phyloP scores from a whole-genome alignment of 2,329 filamentous ascomycete genomes.

The Diplodia scrobiculata region DNA sequence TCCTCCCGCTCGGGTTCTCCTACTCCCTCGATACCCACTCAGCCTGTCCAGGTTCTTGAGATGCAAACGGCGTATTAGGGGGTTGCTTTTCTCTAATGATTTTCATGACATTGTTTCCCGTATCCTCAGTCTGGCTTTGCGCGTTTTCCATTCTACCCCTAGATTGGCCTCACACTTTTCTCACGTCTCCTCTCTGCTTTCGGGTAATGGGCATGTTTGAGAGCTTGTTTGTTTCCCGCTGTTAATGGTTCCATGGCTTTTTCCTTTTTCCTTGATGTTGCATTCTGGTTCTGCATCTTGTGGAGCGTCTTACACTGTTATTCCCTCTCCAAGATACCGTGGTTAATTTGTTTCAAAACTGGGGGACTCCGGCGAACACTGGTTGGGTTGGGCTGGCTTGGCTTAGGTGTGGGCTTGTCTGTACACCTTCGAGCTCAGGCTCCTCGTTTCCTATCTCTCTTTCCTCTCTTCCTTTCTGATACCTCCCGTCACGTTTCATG shows the following conservation, averaged over 20 bases:
- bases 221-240: slow-evolving; percentile 20
- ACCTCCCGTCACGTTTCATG: slow-evolving; percentile 20
- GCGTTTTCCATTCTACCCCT: slow-evolving; percentile 18
- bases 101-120: slow-evolving; percentile 25
- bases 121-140: slow-evolving; percentile 2
- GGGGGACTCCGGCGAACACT: slow-evolving; percentile 29
- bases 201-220: slow-evolving; percentile 27
- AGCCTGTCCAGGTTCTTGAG: slow-evolving; percentile 47
- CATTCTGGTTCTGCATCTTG: slow-evolving; percentile 28
- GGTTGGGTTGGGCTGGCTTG: slow-evolving; percentile 29
- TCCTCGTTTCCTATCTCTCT: slow-evolving; percentile 22
- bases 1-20: slow-evolving; percentile 50
- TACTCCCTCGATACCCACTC: slow-evolving; percentile 47
- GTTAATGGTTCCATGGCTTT: slow-evolving; percentile 26
- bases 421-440: slow-evolving; percentile 28
- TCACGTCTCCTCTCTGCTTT: slow-evolving; percentile 29
- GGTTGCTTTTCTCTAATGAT: slow-evolving; percentile 26
- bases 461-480: slow-evolving; percentile 24
- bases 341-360: slow-evolving; percentile 29
- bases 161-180: slow-evolving; percentile 28
- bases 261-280: slow-evolving; percentile 11
- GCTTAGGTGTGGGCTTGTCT: slow-evolving; percentile 29
- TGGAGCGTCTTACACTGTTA: slow-evolving; percentile 23
- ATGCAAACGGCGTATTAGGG: slow-evolving; percentile 49
- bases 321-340: slow-evolving; percentile 26